Percentiles rank a stretch among this genome's conserved stretches.
These are phyloP conservation scores for Marsdenia floribunda DNA, from an alignment of 257 asterid genomes.

Conservation along the genomic window DNA sequence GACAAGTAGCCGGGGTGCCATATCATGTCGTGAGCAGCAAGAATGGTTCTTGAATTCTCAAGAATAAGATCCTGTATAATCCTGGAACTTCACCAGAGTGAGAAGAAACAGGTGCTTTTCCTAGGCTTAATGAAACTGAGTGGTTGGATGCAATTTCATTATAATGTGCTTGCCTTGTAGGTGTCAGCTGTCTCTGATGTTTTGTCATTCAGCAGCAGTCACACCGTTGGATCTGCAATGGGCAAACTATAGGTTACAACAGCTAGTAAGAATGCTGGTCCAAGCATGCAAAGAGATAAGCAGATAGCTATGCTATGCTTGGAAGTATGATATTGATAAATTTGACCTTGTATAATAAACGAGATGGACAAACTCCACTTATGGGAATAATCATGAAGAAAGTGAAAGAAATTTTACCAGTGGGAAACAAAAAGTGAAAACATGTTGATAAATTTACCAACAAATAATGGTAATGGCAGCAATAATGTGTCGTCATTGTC, in stretches of 20 bases:
- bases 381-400: background rate
- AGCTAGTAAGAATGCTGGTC: background rate
- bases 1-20: no score
- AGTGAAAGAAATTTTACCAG: background rate
- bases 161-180: background rate
- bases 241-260: background rate
- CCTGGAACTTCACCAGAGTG: background rate
- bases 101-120: background rate
- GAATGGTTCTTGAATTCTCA: no score
- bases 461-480: background rate
- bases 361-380: background rate
- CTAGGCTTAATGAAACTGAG: background rate
- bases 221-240: slow-evolving; percentile 1
- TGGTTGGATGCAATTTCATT: background rate
- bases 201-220: background rate
- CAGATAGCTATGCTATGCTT: background rate
- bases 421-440: background rate
- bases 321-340: background rate
- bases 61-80: no score
- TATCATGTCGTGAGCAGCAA: no score
- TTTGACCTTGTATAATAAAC: background rate
- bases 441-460: background rate
- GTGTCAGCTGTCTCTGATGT: background rate
- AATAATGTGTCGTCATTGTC: background rate
- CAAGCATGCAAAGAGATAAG: background rate